Evolutionary conservation across 805 yeast species (phyloP).

Genomic region (Schwanniomyces occidentalis): DNA sequence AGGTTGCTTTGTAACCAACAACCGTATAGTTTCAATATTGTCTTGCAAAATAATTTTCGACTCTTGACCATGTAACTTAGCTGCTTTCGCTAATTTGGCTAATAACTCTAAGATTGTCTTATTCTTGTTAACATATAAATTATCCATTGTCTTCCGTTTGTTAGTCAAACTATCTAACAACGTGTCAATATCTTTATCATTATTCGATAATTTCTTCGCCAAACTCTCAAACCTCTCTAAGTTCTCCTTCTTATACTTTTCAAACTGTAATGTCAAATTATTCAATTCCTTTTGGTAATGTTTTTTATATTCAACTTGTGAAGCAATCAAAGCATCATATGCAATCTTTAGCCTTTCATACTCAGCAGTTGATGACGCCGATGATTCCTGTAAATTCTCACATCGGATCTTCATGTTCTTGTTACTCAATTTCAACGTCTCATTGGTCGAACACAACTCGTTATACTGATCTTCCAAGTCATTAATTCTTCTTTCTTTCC

Average conservation of each 20-base stretch:
- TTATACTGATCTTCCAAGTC: conserved; percentile 64
- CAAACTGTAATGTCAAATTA: conserved; percentile 36
- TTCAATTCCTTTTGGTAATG: conserved; percentile 47
- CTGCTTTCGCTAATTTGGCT: conserved; percentile 41
- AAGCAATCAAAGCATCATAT: conserved; percentile 55
- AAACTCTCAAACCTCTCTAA: conserved; percentile 36
- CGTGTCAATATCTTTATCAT: conserved; percentile 51
- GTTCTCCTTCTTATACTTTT: conserved; percentile 36
- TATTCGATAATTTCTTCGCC: conserved; percentile 35
- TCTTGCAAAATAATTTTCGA: conserved; percentile 45
- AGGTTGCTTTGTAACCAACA: conserved; percentile 37
- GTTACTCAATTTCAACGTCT: conserved; percentile 48
- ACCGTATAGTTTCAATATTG: conserved; percentile 45
- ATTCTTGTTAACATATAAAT: conserved; percentile 49
- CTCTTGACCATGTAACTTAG: conserved; percentile 51
- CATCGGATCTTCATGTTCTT: conserved; percentile 52
- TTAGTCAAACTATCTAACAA: conserved; percentile 48
- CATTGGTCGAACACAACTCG: conserved; percentile 47
- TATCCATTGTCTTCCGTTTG: conserved; percentile 50
- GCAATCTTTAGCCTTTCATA: conserved; percentile 55
- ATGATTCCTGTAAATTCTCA: conserved; percentile 47
- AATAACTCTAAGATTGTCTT: conserved; percentile 43
- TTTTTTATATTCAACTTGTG: conserved; percentile 53
- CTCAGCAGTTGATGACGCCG: conserved; percentile 48
- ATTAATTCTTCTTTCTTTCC: conserved; percentile 67